Evolutionary conservation across 306 rosid species (phyloP).

Genomic region (Senna tora): DNA sequence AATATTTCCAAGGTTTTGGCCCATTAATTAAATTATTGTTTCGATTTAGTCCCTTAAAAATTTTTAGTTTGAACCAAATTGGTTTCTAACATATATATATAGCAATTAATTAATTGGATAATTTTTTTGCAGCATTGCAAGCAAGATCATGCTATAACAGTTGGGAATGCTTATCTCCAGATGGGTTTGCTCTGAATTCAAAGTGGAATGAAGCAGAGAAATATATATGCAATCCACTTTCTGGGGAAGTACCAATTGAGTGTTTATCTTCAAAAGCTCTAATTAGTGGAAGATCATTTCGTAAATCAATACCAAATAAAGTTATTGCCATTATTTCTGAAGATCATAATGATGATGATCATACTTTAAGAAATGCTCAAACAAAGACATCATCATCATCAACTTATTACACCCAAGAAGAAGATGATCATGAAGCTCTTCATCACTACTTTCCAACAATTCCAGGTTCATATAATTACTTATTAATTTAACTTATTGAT

Average conservation of each 20-base stretch:
- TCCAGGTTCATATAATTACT: slow-evolving; percentile 58
- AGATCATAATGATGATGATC: slow-evolving; percentile 59
- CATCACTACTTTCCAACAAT: slow-evolving; percentile 39
- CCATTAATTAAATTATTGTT: no score
- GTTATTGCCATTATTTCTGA: slow-evolving; percentile 63
- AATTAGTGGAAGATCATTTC: slow-evolving; percentile 74
- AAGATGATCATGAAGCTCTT: slow-evolving; percentile 55
- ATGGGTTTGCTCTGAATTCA: slow-evolving; percentile 88
- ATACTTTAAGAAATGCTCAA: slow-evolving; percentile 56
- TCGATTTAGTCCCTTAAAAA: no score
- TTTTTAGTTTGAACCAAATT: no score
- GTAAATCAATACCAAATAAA: slow-evolving; percentile 53
- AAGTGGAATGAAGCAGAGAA: slow-evolving; percentile 99
- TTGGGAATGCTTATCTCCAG: slow-evolving; percentile 84
- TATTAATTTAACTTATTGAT: no score
- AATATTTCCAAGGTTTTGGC: no score
- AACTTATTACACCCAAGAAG: slow-evolving; percentile 36
- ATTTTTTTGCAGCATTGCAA: slow-evolving; percentile 93
- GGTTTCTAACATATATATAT: no score
- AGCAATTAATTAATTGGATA: neutral
- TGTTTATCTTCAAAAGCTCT: slow-evolving; percentile 94
- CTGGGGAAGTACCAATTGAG: slow-evolving; percentile 92
- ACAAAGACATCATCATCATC: slow-evolving; percentile 48
- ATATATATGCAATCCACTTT: slow-evolving; percentile 88
- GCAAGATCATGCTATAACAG: slow-evolving; percentile 62